These are phyloP conservation scores for Pestalotiopsis sp. DNA, from an alignment of 2,329 filamentous ascomycete genomes.

Conservation along the genomic window DNA sequence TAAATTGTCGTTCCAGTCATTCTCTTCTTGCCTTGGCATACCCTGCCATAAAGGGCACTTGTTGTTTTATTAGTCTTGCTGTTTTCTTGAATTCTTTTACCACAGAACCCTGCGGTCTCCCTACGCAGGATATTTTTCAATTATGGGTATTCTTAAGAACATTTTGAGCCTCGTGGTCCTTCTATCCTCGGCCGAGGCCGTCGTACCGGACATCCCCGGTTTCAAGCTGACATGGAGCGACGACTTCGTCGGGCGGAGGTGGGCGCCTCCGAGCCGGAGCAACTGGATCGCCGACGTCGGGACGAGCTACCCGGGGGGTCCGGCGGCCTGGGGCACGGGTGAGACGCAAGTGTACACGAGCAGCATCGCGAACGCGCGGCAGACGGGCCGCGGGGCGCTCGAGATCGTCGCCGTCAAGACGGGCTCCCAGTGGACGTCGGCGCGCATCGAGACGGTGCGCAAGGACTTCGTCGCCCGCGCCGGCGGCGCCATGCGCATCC, in stretches of 20 bases:
- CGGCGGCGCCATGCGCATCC: slow-evolving; percentile 29
- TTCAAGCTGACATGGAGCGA: slow-evolving; percentile 23
- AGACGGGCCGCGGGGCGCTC: slow-evolving; percentile 39
- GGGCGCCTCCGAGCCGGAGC: slow-evolving; percentile 34
- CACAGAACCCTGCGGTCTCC: background rate
- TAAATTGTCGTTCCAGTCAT: background rate
- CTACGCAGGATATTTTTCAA: background rate
- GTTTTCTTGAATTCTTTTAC: background rate
- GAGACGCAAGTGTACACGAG: slow-evolving; percentile 50
- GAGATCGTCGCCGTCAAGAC: slow-evolving; percentile 37
- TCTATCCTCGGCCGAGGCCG: background rate
- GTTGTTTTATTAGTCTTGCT: too few species aligned
- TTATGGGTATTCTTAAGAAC: background rate
- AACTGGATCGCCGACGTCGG: slow-evolving; percentile 50
- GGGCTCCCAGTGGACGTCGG: slow-evolving; percentile 41
- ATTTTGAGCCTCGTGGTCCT: background rate
- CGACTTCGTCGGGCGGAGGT: slow-evolving; percentile 35
- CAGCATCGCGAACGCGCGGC: slow-evolving; percentile 39
- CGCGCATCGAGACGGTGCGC: slow-evolving; percentile 42
- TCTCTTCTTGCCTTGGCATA: background rate
- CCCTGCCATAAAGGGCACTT: background rate
- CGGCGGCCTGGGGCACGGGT: slow-evolving; percentile 50
- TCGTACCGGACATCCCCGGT: slow-evolving; percentile 9
- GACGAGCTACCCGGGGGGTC: slow-evolving; percentile 47
- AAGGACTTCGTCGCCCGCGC: slow-evolving; percentile 36